Percentiles rank a stretch among this genome's conserved stretches.
phyloP scores from a whole-genome alignment of 192 early-diverging fungal species.

The Entomortierella beljakovae region DNA sequence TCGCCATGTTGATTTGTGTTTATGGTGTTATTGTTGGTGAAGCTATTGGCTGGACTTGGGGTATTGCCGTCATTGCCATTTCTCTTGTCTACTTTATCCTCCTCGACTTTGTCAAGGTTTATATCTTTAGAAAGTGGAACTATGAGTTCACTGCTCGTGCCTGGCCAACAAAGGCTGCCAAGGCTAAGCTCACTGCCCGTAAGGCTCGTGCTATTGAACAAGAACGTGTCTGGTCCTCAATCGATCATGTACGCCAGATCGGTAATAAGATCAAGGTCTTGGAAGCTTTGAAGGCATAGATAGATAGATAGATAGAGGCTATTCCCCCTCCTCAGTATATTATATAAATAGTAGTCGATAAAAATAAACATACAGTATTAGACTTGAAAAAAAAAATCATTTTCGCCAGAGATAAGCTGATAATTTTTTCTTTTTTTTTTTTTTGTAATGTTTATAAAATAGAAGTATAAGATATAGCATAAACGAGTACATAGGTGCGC shows the following conservation, averaged over 20 bases:
- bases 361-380: too few relatives aligned
- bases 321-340: too few relatives aligned
- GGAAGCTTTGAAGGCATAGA: conserved; percentile 37
- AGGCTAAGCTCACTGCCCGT: conserved; percentile 68
- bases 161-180: conserved; percentile 77
- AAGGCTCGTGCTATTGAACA: conserved; percentile 61
- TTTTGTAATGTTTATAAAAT: conserved; percentile 8
- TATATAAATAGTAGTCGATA: too few relatives aligned
- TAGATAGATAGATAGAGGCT: not conserved
- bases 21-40: conserved; percentile 71
- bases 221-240: conserved; percentile 57
- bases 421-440: too few relatives aligned
- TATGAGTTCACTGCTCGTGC: conserved; percentile 91
- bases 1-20: conserved; percentile 88
- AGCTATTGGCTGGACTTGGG: conserved; percentile 81
- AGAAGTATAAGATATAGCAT: not conserved
- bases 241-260: conserved; percentile 58
- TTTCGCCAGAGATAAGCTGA: not conserved
- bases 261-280: conserved; percentile 48
- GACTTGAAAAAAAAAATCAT: too few relatives aligned
- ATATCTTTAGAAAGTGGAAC: conserved; percentile 84
- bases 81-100: conserved; percentile 87
- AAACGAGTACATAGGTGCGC: not conserved
- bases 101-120: conserved; percentile 94
- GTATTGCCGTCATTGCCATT: conserved; percentile 73